Percentiles rank a stretch among this genome's conserved stretches.
Evolutionary conservation across 257 asterid species (phyloP).

Genomic region (Jaltomata sinuosa): DNA sequence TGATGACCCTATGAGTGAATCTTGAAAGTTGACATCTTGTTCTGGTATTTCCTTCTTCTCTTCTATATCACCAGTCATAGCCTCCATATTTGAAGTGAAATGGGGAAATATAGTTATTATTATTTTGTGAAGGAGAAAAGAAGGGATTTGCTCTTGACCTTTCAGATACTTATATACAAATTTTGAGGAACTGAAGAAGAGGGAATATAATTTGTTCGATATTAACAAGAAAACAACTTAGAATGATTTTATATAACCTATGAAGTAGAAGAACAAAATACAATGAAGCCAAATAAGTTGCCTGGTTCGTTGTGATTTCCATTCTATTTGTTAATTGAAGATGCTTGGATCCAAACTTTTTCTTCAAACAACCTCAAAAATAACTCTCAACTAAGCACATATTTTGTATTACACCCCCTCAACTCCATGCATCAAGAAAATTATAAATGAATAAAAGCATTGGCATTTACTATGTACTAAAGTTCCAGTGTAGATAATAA

Average conservation of each 20-base stretch:
- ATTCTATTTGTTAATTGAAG: not conserved
- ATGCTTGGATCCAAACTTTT: not conserved
- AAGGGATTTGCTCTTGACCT: not conserved
- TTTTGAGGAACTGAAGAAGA: not conserved
- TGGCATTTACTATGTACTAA: not conserved
- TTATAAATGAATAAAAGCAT: not conserved
- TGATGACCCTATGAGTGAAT: constrained; percentile 4
- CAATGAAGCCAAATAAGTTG: not conserved
- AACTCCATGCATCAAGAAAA: not conserved
- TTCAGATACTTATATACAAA: not conserved
- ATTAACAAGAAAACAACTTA: not conserved
- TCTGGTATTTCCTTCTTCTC: not conserved
- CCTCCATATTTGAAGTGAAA: not conserved
- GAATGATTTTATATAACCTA: constrained; percentile 1
- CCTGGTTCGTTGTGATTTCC: not conserved
- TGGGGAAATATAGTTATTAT: not conserved
- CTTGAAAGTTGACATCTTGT: constrained; percentile 7
- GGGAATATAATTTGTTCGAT: not conserved
- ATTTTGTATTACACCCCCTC: not conserved
- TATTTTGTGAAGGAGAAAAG: not conserved
- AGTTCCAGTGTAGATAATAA: not conserved
- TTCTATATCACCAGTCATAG: not conserved
- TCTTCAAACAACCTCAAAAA: not conserved
- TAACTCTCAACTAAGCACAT: not conserved
- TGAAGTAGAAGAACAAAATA: not conserved